Conservation (phyloP, 257 asterid genomes). For the Solanum pinnatisectum region DNA sequence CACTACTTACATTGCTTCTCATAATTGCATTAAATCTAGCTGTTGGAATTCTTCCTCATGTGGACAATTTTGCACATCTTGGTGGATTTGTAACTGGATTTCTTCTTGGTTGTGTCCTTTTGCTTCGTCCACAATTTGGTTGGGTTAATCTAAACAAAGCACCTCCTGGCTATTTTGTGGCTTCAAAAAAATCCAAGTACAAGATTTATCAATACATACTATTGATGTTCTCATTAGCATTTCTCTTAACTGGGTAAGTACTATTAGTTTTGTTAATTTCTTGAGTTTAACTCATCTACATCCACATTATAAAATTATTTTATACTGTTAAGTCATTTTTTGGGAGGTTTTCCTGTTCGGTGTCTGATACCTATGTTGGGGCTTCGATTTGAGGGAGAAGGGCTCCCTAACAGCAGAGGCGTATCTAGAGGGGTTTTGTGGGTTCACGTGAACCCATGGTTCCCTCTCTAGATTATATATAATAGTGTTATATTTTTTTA, state of each 20-base stretch:
- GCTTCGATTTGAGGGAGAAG: background rate
- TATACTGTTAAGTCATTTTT: background rate
- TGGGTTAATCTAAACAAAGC: constrained; percentile 31
- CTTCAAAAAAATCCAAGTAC: constrained; percentile 52
- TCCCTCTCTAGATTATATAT: too few species aligned
- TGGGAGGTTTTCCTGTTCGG: fast-evolving
- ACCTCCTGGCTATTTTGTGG: constrained; percentile 21
- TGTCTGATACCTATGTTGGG: background rate
- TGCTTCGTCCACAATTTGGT: constrained; percentile 81
- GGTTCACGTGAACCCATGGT: too few species aligned
- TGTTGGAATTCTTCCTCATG: constrained; percentile 94
- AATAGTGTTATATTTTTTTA: too few species aligned
- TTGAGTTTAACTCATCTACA: background rate
- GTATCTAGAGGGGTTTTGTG: too few species aligned
- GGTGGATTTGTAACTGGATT: constrained; percentile 87
- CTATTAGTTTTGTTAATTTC: background rate
- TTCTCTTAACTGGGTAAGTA: constrained; percentile 43
- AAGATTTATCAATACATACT: constrained; percentile 50
- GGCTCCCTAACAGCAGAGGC: background rate
- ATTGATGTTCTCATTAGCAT: constrained; percentile 23
- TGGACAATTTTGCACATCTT: constrained; percentile 89
- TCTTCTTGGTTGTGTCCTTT: constrained; percentile 64
- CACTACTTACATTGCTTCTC: constrained; percentile 46
- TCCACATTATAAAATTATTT: background rate
- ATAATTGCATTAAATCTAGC: constrained; percentile 69